phyloP scores from a whole-genome alignment of 345 rosid genomes.

The Camelina sativa region DNA sequence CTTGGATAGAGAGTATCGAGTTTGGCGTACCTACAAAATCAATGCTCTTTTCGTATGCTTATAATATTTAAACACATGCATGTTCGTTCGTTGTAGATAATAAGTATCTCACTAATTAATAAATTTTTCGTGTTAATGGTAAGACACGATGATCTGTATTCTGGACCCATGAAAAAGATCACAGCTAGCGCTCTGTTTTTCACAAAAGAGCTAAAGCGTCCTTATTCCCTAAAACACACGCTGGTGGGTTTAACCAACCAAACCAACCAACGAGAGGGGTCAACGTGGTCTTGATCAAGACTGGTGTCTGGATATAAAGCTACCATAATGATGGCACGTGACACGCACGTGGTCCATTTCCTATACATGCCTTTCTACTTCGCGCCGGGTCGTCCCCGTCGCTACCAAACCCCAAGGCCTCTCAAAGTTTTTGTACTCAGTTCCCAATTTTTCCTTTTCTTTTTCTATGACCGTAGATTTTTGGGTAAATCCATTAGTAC shows the following conservation, averaged over 20 bases:
- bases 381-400: conserved; percentile 41
- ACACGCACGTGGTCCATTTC: conserved; percentile 29
- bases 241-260: conserved; percentile 18
- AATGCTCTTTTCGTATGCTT: conserved; percentile 21
- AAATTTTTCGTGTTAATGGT: too few relatives aligned
- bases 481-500: neutral
- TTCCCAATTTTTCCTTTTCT: conserved; percentile 14
- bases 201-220: conserved; percentile 37
- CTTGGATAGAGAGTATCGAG: conserved; percentile 36
- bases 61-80: conserved; percentile 17
- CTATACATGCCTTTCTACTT: conserved; percentile 33
- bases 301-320: neutral
- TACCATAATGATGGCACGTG: conserved; percentile 35
- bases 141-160: conserved; percentile 28
- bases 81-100: conserved; percentile 2
- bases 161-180: conserved; percentile 26
- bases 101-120: conserved; percentile 2
- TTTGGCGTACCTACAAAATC: conserved; percentile 46
- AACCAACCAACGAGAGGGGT: neutral
- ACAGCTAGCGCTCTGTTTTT: conserved; percentile 24
- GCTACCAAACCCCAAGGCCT: conserved; percentile 41
- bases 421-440: conserved; percentile 19
- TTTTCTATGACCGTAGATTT: neutral
- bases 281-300: conserved; percentile 33
- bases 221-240: conserved; percentile 30